Evolutionary conservation across 2,329 filamentous ascomycete species (phyloP).

Genomic region (Trichoderma koningii): DNA sequence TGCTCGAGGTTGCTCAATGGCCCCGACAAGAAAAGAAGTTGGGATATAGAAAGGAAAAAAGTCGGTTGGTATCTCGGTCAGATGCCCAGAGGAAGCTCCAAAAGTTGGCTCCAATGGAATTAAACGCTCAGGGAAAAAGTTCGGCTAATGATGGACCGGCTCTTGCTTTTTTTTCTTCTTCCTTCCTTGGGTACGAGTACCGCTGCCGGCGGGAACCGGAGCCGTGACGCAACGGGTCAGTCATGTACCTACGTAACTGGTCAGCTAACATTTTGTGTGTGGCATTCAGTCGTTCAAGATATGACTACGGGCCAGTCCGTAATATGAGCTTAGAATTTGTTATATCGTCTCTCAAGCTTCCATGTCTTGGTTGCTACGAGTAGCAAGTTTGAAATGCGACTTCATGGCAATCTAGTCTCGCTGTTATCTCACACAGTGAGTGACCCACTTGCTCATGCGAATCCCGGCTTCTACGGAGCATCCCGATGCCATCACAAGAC

Average conservation of each 20-base stretch:
- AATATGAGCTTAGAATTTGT: neutral
- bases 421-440: neutral
- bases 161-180: slow-evolving; percentile 24
- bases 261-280: neutral
- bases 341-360: neutral
- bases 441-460: slow-evolving; percentile 4
- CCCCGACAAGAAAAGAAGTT: too few relatives aligned
- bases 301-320: neutral
- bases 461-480: slow-evolving; percentile 11
- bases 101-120: slow-evolving; percentile 39
- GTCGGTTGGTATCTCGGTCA: slow-evolving; percentile 33
- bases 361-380: neutral
- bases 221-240: slow-evolving; percentile 37
- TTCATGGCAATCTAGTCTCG: neutral
- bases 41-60: slow-evolving; percentile 19
- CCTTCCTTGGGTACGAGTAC: too few relatives aligned
- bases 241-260: slow-evolving; percentile 1
- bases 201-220: slow-evolving; percentile 42
- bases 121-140: slow-evolving; percentile 49
- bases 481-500: neutral
- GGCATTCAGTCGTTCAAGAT: neutral
- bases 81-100: slow-evolving; percentile 3
- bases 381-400: neutral
- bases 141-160: slow-evolving; percentile 44
- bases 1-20: slow-evolving; percentile 52